phyloP scores from a whole-genome alignment of 768 basidiomycete species.

The Boletus sp. region DNA sequence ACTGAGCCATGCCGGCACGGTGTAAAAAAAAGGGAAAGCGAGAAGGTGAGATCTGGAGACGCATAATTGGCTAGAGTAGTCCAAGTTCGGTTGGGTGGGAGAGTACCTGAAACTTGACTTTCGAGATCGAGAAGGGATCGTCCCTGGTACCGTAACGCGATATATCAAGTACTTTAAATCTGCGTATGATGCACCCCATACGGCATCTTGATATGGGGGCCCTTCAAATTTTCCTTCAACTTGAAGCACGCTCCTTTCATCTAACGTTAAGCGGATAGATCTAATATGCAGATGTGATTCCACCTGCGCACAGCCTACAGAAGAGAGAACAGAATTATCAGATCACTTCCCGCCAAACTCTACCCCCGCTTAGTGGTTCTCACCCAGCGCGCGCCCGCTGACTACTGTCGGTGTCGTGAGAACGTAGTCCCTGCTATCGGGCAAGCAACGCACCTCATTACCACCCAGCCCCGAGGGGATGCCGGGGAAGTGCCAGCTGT shows the following conservation, averaged over 20 bases:
- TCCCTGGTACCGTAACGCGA: slow-evolving; percentile 36
- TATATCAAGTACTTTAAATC: slow-evolving; percentile 36
- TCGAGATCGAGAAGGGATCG: slow-evolving; percentile 38
- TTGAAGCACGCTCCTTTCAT: slow-evolving; percentile 34
- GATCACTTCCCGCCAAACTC: slow-evolving; percentile 8
- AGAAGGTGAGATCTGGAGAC: slow-evolving; percentile 21
- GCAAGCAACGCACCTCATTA: background rate
- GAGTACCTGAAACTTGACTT: slow-evolving; percentile 37
- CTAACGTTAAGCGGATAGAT: slow-evolving; percentile 38
- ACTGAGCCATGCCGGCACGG: slow-evolving; percentile 25
- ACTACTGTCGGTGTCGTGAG: slow-evolving; percentile 10
- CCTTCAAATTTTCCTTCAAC: slow-evolving; percentile 24
- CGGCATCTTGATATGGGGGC: slow-evolving; percentile 33
- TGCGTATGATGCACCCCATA: slow-evolving; percentile 34
- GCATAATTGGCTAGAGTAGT: slow-evolving; percentile 26
- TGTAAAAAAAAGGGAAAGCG: slow-evolving; percentile 10
- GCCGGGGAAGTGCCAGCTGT: slow-evolving; percentile 17
- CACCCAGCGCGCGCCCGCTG: background rate
- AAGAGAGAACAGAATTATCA: slow-evolving; percentile 14
- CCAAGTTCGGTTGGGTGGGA: slow-evolving; percentile 27
- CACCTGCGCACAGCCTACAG: slow-evolving; percentile 25
- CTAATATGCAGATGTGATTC: slow-evolving; percentile 32
- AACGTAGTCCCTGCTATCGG: slow-evolving; percentile 8
- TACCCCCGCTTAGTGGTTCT: slow-evolving; percentile 11
- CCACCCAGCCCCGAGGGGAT: slow-evolving; percentile 17